Conservation (phyloP, 306 rosid species). For the Acacia acuminata region DNA sequence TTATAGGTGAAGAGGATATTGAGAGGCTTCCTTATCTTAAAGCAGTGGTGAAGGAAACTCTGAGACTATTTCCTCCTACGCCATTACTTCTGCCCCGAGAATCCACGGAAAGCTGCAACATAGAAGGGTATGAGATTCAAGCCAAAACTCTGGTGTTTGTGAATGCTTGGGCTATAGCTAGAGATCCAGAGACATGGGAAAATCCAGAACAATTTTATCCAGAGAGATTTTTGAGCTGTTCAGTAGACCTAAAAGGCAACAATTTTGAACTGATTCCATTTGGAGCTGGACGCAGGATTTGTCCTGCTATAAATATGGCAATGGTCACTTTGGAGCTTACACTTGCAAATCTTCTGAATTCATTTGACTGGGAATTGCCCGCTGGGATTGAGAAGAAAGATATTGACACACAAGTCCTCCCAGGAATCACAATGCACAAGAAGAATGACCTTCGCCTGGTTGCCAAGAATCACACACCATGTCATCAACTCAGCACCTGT, state of each 20-base stretch:
- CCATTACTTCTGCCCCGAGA: conserved; percentile 43
- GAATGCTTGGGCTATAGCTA: conserved; percentile 42
- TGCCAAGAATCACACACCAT: background rate
- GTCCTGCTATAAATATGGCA: conserved; percentile 37
- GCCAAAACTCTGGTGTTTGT: conserved; percentile 33
- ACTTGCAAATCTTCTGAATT: conserved; percentile 40
- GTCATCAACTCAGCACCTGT: background rate
- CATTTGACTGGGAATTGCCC: conserved; percentile 38
- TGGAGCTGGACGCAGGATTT: conserved; percentile 46
- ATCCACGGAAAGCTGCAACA: conserved; percentile 27
- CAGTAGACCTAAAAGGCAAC: conserved; percentile 25
- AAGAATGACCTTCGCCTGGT: conserved; percentile 31
- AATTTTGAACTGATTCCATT: conserved; percentile 43
- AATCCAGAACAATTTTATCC: conserved; percentile 37
- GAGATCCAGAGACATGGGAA: conserved; percentile 41
- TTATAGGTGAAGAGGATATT: conserved; percentile 40
- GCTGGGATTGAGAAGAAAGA: background rate
- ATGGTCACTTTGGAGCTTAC: conserved; percentile 22
- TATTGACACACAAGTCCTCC: conserved; percentile 30
- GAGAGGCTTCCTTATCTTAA: conserved; percentile 39
- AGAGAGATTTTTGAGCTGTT: conserved; percentile 30
- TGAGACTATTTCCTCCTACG: conserved; percentile 41
- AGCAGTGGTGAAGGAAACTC: conserved; percentile 41
- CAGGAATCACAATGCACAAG: conserved; percentile 41
- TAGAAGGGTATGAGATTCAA: conserved; percentile 35